phyloP scores from a whole-genome alignment of 345 rosid species.

The Rhodomyrtus tomentosa region DNA sequence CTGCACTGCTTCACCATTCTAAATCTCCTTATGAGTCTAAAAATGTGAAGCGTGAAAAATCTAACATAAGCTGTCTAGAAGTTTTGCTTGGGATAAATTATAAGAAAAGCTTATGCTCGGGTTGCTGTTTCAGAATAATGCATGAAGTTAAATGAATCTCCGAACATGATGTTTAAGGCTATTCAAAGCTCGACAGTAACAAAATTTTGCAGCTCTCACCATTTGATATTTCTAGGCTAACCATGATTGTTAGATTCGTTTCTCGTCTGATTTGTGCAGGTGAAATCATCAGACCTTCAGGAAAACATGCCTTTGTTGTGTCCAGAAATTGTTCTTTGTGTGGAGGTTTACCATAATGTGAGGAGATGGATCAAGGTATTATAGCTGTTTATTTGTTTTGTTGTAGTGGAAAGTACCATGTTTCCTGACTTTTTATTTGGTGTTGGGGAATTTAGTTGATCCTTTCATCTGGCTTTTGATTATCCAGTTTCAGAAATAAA shows the following conservation, averaged over 20 bases:
- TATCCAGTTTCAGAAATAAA: neutral
- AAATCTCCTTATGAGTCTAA: neutral
- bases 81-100: neutral
- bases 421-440: neutral
- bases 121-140: neutral
- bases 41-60: neutral
- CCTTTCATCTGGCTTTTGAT: neutral
- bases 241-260: neutral
- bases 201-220: neutral
- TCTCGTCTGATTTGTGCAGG: slow-evolving; percentile 12
- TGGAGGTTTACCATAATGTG: slow-evolving; percentile 53
- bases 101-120: neutral
- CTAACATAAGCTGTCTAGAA: neutral
- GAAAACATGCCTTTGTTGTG: slow-evolving; percentile 19
- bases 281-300: slow-evolving; percentile 27
- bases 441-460: neutral
- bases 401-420: neutral
- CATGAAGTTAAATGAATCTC: neutral
- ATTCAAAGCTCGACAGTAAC: neutral
- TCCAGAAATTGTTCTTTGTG: slow-evolving; percentile 61
- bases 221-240: neutral
- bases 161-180: neutral
- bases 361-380: slow-evolving; percentile 43
- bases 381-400: neutral
- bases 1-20: neutral